phyloP scores from a whole-genome alignment of 2,329 filamentous ascomycete species.

The Fusarium pseudoanthophilum region DNA sequence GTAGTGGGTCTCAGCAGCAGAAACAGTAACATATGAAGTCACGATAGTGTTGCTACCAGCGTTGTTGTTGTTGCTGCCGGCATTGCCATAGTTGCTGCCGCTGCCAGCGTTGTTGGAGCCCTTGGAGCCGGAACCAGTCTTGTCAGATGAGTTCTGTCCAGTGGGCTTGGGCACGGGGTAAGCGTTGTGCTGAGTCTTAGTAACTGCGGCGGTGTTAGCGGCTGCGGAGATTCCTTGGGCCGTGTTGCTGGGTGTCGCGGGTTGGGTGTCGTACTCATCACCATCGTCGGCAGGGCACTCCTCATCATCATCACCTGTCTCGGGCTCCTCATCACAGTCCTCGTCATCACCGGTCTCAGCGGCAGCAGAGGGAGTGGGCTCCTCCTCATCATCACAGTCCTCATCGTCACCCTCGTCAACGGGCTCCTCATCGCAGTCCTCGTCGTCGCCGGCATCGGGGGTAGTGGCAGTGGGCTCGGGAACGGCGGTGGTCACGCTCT shows the following conservation, averaged over 20 bases:
- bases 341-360: conserved; percentile 29
- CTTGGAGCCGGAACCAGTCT: background rate
- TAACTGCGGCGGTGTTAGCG: background rate
- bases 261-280: conserved; percentile 18
- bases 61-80: background rate
- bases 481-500: background rate
- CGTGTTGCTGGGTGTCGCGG: conserved; percentile 1
- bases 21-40: conserved; percentile 34
- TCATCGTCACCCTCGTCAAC: conserved; percentile 23
- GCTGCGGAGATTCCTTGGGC: conserved; percentile 4
- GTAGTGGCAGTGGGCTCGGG: conserved; percentile 13
- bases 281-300: conserved; percentile 36
- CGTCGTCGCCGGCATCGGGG: conserved; percentile 12
- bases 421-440: background rate
- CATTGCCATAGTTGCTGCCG: background rate
- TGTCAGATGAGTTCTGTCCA: background rate
- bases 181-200: background rate
- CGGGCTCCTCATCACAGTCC: conserved; percentile 26
- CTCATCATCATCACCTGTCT: conserved; percentile 21
- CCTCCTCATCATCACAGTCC: conserved; percentile 26
- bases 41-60: conserved; percentile 12
- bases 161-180: conserved; percentile 3
- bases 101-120: background rate
- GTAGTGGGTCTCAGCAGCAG: background rate
- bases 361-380: background rate